These are phyloP conservation scores for Leishmania major DNA, from an alignment of 208 protist species.

Conservation along the genomic window DNA sequence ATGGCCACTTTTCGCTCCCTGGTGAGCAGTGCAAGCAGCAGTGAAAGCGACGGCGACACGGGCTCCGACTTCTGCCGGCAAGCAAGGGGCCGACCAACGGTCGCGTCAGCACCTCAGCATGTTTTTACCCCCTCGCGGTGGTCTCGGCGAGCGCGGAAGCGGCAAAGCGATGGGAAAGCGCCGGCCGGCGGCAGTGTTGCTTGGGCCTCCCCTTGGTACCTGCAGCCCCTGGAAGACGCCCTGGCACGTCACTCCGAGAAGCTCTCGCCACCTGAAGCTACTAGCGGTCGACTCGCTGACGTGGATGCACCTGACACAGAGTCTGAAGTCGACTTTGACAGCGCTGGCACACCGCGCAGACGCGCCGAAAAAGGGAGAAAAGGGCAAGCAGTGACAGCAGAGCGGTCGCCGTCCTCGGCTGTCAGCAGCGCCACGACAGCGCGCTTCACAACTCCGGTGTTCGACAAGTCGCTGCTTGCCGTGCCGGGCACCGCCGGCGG, in stretches of 20 bases:
- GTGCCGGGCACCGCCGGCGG: not conserved
- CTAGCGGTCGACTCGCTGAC: not conserved
- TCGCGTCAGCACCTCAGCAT: not conserved
- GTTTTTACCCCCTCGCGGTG: conserved; percentile 24
- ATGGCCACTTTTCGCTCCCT: conserved; percentile 35
- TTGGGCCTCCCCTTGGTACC: conserved; percentile 12
- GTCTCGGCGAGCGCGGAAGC: not conserved
- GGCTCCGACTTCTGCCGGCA: not conserved
- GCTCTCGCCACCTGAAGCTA: not conserved
- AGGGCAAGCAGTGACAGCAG: not conserved
- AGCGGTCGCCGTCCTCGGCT: not conserved
- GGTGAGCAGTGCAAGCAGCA: conserved; percentile 18
- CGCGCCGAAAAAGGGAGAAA: not conserved
- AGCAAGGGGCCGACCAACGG: not conserved
- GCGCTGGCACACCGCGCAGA: not conserved
- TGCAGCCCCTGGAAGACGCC: conserved; percentile 15
- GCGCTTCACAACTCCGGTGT: not conserved
- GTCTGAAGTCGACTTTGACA: not conserved
- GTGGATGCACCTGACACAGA: not conserved
- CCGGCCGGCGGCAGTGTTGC: not conserved
- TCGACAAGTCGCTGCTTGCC: not conserved
- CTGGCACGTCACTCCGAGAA: conserved; percentile 11
- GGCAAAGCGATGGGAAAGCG: not conserved
- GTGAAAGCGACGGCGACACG: conserved; percentile 10
- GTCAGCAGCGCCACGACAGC: conserved; percentile 3